Evolutionary conservation across 169 alveolate species (phyloP), one percentile per base, ranked within the genome.

Genomic region (Cryptosporidium sp.): DNA sequence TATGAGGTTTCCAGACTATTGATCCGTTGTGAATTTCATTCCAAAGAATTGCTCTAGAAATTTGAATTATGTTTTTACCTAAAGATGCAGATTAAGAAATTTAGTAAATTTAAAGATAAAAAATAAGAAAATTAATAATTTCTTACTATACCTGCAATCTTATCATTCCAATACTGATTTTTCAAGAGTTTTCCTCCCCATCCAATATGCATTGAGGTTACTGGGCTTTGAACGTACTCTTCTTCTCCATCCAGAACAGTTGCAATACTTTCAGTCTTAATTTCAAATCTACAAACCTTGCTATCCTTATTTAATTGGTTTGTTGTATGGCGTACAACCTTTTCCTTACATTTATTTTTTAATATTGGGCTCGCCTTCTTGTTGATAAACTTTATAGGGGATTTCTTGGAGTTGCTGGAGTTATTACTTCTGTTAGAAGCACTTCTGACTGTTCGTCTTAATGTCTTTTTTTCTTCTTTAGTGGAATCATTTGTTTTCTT

Each of bases 181-280:
- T 80, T 80, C 21, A 80, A 62, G 21, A 21, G 51, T 1, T n/a
- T 80, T 41, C 75, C 89, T 8, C 89, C 89, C 89, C 89, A 80
- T 14, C 89, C 89, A 41, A 80, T 31, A 62, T 80, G 89, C 16
- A 50, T 5, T 62, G 69, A 33, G 3, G 89, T 65, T 3, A 62
- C 52, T 21, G 89, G 89, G 26, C 89, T 80, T 23, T 21, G 74
- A 43, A 43, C 26, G 43, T 59, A 80, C 16, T 45, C 67, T 62
- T 80, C 89, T 62, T 80, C 75, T n/a, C 89, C 89, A 65, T 80
- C 89, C 18, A 29, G 29, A 16, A 80, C 89, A 41, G 89, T 80
- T 29, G 89, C 89, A 59, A 80, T 41, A 41, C 89, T 80, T 59
- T 59, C 73, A 39, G 89, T 80, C 4, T 62, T 43, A 5, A 62